phyloP scores from a whole-genome alignment of 2,329 filamentous ascomycete genomes.

The Phyllachora maydis region DNA sequence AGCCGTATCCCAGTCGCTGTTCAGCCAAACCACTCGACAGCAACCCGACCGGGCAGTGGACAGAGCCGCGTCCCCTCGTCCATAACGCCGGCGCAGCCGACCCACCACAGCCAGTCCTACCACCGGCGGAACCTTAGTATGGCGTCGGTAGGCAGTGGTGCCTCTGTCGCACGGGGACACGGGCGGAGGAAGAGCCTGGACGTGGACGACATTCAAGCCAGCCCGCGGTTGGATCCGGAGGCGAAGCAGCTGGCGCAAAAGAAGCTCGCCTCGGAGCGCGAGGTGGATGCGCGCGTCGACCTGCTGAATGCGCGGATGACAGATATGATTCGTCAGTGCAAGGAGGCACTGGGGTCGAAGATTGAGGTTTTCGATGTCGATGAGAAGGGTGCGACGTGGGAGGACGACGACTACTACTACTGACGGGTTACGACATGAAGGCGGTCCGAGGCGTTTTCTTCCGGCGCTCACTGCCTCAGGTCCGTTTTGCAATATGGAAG shows the following conservation, averaged over 20 bases:
- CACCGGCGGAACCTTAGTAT: slow-evolving; percentile 26
- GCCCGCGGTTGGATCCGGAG: slow-evolving; percentile 37
- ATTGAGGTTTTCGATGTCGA: slow-evolving; percentile 41
- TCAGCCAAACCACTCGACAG: slow-evolving; percentile 7
- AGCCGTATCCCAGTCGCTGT: slow-evolving; percentile 24
- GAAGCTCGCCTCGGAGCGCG: slow-evolving; percentile 50
- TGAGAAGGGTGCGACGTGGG: slow-evolving; percentile 15
- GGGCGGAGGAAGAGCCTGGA: slow-evolving; percentile 2
- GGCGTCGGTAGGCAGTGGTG: too few species aligned
- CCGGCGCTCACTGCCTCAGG: too few species aligned
- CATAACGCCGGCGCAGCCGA: too few species aligned
- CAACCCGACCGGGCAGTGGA: slow-evolving; percentile 6
- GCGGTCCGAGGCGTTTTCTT: too few species aligned
- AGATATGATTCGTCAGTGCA: slow-evolving; percentile 76
- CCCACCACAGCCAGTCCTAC: slow-evolving; percentile 4
- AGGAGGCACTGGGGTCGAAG: slow-evolving; percentile 62
- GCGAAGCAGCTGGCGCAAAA: slow-evolving; percentile 55
- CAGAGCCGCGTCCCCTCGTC: slow-evolving; percentile 3
- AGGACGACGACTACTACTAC: slow-evolving; percentile 15
- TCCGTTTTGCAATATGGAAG: too few species aligned
- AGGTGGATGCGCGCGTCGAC: slow-evolving; percentile 60
- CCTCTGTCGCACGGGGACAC: slow-evolving; percentile 7
- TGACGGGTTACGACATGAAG: too few species aligned
- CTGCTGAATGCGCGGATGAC: slow-evolving; percentile 62
- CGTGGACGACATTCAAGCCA: slow-evolving; percentile 13